Percentiles rank a stretch among this genome's conserved stretches.
phyloP scores from a whole-genome alignment of 2,329 filamentous ascomycete genomes.

The Fusarium cicatricum region DNA sequence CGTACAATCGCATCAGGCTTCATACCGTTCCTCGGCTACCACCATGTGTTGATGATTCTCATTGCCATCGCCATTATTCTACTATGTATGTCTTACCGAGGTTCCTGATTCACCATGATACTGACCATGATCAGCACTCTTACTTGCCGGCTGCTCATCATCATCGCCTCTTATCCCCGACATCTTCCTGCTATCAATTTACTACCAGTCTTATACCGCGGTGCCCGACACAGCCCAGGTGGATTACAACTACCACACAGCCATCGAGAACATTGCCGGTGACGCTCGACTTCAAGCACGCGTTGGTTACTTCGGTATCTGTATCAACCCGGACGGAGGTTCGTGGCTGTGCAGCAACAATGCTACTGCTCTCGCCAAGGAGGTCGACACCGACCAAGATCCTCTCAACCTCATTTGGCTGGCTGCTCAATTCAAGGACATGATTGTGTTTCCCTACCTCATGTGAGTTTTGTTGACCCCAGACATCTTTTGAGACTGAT shows the following conservation, averaged over 20 bases:
- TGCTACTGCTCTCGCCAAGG: slow-evolving; percentile 88
- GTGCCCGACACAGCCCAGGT: slow-evolving; percentile 87
- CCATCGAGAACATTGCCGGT: slow-evolving; percentile 90
- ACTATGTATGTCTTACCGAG: slow-evolving; percentile 74
- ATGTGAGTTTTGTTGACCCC: slow-evolving; percentile 67
- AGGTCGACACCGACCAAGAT: slow-evolving; percentile 90
- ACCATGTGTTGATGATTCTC: slow-evolving; percentile 95
- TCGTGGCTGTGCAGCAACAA: slow-evolving; percentile 97
- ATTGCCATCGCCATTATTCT: slow-evolving; percentile 94
- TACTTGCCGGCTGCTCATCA: slow-evolving; percentile 95
- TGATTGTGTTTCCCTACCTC: slow-evolving; percentile 96
- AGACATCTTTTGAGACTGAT: not conserved
- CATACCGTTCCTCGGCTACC: slow-evolving; percentile 75
- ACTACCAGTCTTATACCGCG: slow-evolving; percentile 89
- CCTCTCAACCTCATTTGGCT: slow-evolving; percentile 98
- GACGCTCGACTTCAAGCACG: slow-evolving; percentile 85
- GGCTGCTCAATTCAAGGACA: slow-evolving; percentile 96
- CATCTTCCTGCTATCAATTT: slow-evolving; percentile 98
- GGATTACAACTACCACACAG: slow-evolving; percentile 84
- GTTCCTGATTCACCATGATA: not conserved
- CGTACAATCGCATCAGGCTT: slow-evolving; percentile 56
- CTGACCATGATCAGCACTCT: slow-evolving; percentile 68
- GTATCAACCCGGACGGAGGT: slow-evolving; percentile 89
- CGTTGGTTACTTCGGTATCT: slow-evolving; percentile 98
- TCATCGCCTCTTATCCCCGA: slow-evolving; percentile 93